Evolutionary conservation across 2,329 filamentous ascomycete species (phyloP).

Genomic region (Pseudopyricularia javanii): DNA sequence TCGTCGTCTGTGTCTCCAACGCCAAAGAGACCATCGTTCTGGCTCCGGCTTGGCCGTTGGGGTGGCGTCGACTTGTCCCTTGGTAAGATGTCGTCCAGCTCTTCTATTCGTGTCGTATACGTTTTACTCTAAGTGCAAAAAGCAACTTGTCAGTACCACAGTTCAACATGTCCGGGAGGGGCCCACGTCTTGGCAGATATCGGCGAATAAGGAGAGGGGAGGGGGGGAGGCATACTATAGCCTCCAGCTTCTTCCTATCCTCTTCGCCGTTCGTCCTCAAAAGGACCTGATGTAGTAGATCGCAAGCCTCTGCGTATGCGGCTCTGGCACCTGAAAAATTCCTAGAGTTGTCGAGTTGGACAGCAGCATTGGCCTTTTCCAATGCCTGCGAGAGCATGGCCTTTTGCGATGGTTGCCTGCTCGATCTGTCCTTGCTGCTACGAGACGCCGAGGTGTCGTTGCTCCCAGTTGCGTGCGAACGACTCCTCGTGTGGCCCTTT

Average conservation of each 20-base stretch:
- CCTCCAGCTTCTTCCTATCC: constrained; percentile 80
- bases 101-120: constrained; percentile 80
- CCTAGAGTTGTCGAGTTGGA: constrained; percentile 89
- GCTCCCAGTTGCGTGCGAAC: constrained; percentile 32
- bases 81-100: constrained; percentile 62
- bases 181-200: not conserved
- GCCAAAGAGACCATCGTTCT: constrained; percentile 2
- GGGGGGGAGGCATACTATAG: constrained; percentile 59
- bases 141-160: not conserved
- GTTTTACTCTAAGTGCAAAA: constrained; percentile 54
- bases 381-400: constrained; percentile 93
- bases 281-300: constrained; percentile 78
- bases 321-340: constrained; percentile 86
- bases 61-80: constrained; percentile 67
- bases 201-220: not conserved
- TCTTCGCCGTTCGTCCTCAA: constrained; percentile 72
- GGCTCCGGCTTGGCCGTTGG: constrained; percentile 46
- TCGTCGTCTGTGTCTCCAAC: constrained; percentile 26
- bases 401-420: constrained; percentile 63
- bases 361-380: constrained; percentile 90
- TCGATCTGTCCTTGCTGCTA: constrained; percentile 19
- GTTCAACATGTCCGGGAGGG: constrained; percentile 11
- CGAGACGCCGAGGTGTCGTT: constrained; percentile 24
- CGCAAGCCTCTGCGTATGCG: constrained; percentile 84
- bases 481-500: constrained; percentile 30